Conservation (phyloP, 495 filamentous ascomycete genomes). For the Xylaria flabelliformis region DNA sequence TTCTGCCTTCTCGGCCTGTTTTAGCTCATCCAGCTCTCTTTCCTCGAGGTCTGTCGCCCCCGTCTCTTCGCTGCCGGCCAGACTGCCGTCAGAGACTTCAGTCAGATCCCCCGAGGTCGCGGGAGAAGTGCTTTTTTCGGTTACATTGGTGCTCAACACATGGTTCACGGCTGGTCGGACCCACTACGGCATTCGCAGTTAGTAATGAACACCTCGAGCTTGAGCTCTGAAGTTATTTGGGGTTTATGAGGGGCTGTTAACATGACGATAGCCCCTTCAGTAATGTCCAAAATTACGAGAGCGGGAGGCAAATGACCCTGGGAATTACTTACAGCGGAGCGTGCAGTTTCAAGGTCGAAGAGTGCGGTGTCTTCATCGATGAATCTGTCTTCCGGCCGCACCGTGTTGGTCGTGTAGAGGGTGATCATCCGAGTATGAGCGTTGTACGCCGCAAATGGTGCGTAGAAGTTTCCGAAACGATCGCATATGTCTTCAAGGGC, state of each 20-base stretch:
- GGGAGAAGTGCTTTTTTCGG: neutral
- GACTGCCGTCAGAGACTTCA: neutral
- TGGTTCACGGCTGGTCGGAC: neutral
- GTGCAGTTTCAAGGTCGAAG: constrained; percentile 15
- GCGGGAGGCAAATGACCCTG: neutral
- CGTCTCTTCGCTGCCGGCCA: constrained; percentile 8
- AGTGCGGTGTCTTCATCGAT: constrained; percentile 20
- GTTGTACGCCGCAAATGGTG: constrained; percentile 35
- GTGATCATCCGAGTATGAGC: constrained; percentile 26
- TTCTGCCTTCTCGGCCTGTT: neutral
- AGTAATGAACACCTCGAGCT: neutral
- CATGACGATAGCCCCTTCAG: neutral
- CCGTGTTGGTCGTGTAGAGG: constrained; percentile 31
- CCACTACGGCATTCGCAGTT: constrained; percentile 8
- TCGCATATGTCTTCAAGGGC: constrained; percentile 33
- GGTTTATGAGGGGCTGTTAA: neutral
- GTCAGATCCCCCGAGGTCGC: constrained; percentile 13
- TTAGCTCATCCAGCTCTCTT: neutral
- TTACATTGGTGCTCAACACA: neutral
- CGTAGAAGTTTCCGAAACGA: constrained; percentile 34
- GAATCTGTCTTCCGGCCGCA: constrained; percentile 1
- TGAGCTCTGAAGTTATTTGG: neutral
- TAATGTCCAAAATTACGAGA: neutral
- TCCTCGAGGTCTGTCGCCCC: neutral
- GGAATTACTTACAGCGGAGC: constrained; percentile 25